phyloP scores from a whole-genome alignment of 441 rosid genomes.

The Corymbia calophylla region DNA sequence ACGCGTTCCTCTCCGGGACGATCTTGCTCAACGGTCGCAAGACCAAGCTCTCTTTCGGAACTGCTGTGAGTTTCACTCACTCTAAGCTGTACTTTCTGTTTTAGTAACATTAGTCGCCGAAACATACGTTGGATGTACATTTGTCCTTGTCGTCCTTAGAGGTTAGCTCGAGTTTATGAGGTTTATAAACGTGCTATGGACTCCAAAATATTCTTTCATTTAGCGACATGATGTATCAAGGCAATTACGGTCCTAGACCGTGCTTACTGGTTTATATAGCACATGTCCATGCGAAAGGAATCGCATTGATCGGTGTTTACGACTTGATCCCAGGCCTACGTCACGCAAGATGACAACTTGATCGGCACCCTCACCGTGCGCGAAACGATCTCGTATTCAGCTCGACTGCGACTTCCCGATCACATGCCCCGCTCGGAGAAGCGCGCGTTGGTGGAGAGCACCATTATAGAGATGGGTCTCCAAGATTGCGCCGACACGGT shows the following conservation, averaged over 20 bases:
- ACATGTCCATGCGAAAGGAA: neutral
- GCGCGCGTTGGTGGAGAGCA: slow-evolving; percentile 70
- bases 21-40: slow-evolving; percentile 87
- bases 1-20: slow-evolving; percentile 89
- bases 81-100: neutral
- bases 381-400: slow-evolving; percentile 95
- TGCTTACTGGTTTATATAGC: neutral
- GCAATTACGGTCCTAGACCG: neutral
- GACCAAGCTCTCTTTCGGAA: slow-evolving; percentile 95
- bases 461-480: slow-evolving; percentile 88
- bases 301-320: neutral
- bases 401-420: slow-evolving; percentile 80
- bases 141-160: neutral
- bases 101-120: neutral
- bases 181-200: no score
- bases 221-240: neutral
- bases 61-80: slow-evolving; percentile 51
- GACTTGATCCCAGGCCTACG: slow-evolving; percentile 52
- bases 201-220: neutral
- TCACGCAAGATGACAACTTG: slow-evolving; percentile 98
- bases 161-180: neutral
- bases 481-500: slow-evolving; percentile 95
- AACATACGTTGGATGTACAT: neutral
- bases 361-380: slow-evolving; percentile 92
- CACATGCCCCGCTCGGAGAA: slow-evolving; percentile 77